These are phyloP conservation scores for Tetracentron sinense DNA, from an alignment of 164 flowering plant species.

Conservation along the genomic window DNA sequence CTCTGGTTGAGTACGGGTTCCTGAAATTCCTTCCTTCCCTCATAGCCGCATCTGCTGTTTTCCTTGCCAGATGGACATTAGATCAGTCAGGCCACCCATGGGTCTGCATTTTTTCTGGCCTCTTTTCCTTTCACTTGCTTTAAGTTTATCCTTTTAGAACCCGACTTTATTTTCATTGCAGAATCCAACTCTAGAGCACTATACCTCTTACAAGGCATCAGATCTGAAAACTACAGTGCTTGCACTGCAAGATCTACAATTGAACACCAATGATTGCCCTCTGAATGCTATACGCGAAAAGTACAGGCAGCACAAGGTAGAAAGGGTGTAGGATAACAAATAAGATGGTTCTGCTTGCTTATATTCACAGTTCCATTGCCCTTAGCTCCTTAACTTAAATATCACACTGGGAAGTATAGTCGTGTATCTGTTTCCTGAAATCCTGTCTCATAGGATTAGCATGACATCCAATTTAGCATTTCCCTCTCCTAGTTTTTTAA, in stretches of 20 bases:
- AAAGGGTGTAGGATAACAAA: too few relatives aligned
- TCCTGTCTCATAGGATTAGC: too few relatives aligned
- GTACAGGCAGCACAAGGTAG: constrained; percentile 60
- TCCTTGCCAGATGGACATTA: constrained; percentile 71
- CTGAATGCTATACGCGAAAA: constrained; percentile 60
- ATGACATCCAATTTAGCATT: too few relatives aligned
- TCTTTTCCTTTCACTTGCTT: neutral
- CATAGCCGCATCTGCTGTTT: constrained; percentile 65
- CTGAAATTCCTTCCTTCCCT: constrained; percentile 54
- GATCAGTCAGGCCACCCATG: constrained; percentile 58
- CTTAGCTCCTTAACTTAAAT: too few relatives aligned
- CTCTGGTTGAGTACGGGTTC: constrained; percentile 60
- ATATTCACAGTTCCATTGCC: too few relatives aligned
- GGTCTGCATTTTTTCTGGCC: constrained; percentile 34
- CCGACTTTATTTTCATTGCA: constrained; percentile 21
- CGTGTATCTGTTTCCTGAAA: too few relatives aligned
- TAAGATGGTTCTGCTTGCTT: too few relatives aligned
- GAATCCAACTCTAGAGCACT: constrained; percentile 61
- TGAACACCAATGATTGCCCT: constrained; percentile 34
- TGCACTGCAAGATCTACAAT: constrained; percentile 56
- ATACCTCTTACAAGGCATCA: constrained; percentile 44
- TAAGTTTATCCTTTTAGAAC: neutral
- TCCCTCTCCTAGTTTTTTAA: too few relatives aligned
- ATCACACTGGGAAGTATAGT: too few relatives aligned
- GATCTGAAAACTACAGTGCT: constrained; percentile 47